Percentiles rank a stretch among this genome's conserved stretches.
Evolutionary conservation across 306 rosid species (phyloP).

Genomic region (Citrullus amarus): DNA sequence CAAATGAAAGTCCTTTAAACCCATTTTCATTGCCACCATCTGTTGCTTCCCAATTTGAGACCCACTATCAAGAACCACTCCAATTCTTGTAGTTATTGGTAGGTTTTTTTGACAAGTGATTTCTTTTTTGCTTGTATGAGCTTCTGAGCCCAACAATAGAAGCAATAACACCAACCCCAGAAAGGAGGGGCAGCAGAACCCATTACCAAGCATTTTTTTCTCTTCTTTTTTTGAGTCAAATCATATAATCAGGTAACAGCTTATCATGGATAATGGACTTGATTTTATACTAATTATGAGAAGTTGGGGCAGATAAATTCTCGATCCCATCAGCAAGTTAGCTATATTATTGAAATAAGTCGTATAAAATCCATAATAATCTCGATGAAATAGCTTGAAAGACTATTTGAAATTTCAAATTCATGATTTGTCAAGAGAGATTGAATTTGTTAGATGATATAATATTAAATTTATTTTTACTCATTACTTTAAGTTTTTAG

Average conservation of each 20-base stretch:
- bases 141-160: constrained; percentile 8
- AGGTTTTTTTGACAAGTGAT: neutral
- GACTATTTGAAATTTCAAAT: too few relatives aligned
- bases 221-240: neutral
- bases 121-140: neutral
- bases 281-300: neutral
- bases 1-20: constrained; percentile 8
- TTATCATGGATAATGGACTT: neutral
- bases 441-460: too few relatives aligned
- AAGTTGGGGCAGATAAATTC: neutral
- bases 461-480: too few relatives aligned
- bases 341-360: neutral
- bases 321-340: neutral
- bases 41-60: constrained; percentile 33
- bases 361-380: neutral
- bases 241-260: neutral
- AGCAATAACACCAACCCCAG: constrained; percentile 6
- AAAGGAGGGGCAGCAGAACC: neutral
- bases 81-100: constrained; percentile 11
- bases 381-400: neutral
- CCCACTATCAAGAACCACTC: constrained; percentile 17
- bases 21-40: constrained; percentile 39
- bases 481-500: too few relatives aligned
- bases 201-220: neutral
- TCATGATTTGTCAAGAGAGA: neutral